phyloP scores from a whole-genome alignment of 768 basidiomycete genomes.

The Russula sp. region DNA sequence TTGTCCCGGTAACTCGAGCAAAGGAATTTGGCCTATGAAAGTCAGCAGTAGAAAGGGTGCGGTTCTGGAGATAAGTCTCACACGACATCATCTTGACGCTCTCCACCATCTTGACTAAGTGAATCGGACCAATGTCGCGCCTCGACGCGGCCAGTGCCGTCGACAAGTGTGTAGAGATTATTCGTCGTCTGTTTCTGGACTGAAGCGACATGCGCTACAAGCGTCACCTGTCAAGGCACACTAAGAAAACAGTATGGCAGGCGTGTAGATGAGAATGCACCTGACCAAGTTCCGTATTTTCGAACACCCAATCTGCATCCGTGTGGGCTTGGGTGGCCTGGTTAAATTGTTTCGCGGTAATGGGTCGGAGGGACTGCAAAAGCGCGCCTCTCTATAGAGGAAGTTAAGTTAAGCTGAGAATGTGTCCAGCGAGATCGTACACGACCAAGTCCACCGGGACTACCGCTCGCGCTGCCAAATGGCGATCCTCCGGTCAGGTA shows the following conservation, averaged over 20 bases:
- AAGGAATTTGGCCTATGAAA: constrained; percentile 61
- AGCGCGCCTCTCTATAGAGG: constrained; percentile 33
- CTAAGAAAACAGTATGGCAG: background rate
- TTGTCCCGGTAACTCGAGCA: constrained; percentile 71
- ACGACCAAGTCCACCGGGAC: constrained; percentile 49
- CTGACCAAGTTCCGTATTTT: constrained; percentile 74
- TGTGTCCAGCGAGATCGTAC: constrained; percentile 29
- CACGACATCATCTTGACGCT: constrained; percentile 44
- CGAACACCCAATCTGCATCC: constrained; percentile 85
- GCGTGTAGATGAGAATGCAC: constrained; percentile 37
- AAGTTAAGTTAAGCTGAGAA: constrained; percentile 1
- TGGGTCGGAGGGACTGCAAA: constrained; percentile 55
- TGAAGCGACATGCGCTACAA: constrained; percentile 69
- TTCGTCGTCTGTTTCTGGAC: constrained; percentile 74
- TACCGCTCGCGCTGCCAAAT: constrained; percentile 48
- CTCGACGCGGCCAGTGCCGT: constrained; percentile 77
- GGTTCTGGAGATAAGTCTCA: constrained; percentile 27
- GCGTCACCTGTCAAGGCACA: constrained; percentile 46
- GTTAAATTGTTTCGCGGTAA: constrained; percentile 70
- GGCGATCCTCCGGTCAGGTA: constrained; percentile 58
- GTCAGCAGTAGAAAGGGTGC: background rate
- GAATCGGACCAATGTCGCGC: constrained; percentile 81
- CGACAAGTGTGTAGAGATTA: constrained; percentile 71
- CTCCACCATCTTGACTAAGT: constrained; percentile 47
- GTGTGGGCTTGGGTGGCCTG: constrained; percentile 77